These are phyloP conservation scores for Tausonia pullulans DNA, from an alignment of 1,284 basidiomycete genomes.

Conservation along the genomic window DNA sequence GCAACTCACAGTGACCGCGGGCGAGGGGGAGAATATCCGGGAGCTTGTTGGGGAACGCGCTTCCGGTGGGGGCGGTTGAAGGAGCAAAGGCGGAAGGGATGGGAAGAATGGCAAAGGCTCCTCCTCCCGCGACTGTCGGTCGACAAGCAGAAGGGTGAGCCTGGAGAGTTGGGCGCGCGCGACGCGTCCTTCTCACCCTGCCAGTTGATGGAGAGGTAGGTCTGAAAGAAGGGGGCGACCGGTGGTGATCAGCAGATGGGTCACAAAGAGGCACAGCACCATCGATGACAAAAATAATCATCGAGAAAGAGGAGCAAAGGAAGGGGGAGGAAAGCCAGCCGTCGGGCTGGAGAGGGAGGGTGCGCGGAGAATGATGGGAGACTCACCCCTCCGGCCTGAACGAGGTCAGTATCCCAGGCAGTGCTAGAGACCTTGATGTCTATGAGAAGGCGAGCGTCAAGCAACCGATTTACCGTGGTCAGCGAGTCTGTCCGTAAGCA, in stretches of 20 bases:
- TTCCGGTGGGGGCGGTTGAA: constrained; percentile 25
- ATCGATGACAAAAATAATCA: too few species aligned
- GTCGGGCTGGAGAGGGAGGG: not conserved
- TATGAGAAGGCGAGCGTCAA: not conserved
- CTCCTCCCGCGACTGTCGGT: constrained; percentile 65
- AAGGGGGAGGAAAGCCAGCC: not conserved
- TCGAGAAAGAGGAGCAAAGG: not conserved
- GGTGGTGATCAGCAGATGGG: constrained; percentile 5
- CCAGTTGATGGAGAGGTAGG: constrained; percentile 89
- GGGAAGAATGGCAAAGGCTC: constrained; percentile 87
- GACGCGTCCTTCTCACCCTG: constrained; percentile 33
- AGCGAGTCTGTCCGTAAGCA: not conserved
- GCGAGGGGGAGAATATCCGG: constrained; percentile 89
- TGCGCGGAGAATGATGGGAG: constrained; percentile 9
- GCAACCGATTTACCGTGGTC: not conserved
- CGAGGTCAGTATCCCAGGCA: constrained; percentile 94
- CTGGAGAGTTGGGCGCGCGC: too few species aligned
- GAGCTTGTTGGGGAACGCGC: constrained; percentile 56
- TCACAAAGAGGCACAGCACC: constrained; percentile 11
- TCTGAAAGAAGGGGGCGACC: constrained; percentile 35
- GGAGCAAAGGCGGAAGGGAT: constrained; percentile 58
- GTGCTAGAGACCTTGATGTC: constrained; percentile 49
- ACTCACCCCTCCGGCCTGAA: constrained; percentile 71
- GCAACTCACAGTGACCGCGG: constrained; percentile 47
- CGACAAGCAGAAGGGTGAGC: too few species aligned